Conservation (phyloP, 192 early-diverging fungal genomes). For the Backusella psychrophila region DNA sequence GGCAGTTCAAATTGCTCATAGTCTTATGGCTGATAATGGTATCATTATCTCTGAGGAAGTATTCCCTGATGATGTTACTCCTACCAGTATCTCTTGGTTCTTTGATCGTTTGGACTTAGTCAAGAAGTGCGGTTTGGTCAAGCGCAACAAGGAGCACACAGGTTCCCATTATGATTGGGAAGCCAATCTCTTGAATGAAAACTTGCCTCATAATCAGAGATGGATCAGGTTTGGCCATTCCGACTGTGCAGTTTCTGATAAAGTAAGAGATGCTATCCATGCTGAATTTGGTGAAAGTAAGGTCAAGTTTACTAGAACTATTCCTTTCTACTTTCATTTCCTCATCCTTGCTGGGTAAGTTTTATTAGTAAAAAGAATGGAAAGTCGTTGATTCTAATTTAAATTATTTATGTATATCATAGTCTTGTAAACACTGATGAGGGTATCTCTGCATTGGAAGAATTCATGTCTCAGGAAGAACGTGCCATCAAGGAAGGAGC, state of each 20-base stretch:
- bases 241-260: not conserved
- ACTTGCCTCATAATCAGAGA: not conserved
- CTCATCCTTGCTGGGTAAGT: not conserved
- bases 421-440: not conserved
- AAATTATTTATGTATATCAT: not conserved
- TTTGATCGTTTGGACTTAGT: conserved; percentile 16
- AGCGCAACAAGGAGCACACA: not conserved
- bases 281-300: conserved; percentile 6
- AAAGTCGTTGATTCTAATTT: not conserved
- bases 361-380: not conserved
- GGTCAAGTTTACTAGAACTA: not conserved
- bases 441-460: not conserved
- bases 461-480: not conserved
- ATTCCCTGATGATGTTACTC: not conserved
- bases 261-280: not conserved
- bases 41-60: conserved; percentile 14
- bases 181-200: not conserved
- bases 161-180: not conserved
- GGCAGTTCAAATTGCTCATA: conserved; percentile 6
- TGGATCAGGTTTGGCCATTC: not conserved
- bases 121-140: not conserved
- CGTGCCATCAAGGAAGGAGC: not conserved
- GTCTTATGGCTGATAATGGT: not conserved
- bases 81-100: not conserved
- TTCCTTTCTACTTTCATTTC: conserved; percentile 1